Percentiles rank a stretch among this genome's conserved stretches.
phyloP scores from a whole-genome alignment of 345 rosid genomes.

The Salix dunnii region DNA sequence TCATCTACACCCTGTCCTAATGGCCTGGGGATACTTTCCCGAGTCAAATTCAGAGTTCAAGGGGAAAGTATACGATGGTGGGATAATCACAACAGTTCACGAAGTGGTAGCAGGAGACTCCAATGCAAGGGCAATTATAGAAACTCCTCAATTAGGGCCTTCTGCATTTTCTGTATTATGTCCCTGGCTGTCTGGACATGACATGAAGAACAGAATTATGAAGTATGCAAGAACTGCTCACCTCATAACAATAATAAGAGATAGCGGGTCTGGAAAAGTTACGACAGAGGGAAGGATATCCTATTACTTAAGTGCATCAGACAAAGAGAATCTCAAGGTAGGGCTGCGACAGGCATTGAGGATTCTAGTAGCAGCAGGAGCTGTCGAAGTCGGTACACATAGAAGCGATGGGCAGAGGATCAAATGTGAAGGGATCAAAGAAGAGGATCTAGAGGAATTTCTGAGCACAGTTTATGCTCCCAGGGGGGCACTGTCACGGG shows the following conservation, averaged over 20 bases:
- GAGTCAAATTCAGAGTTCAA: conserved; percentile 45
- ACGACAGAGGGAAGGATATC: conserved; percentile 41
- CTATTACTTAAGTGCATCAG: conserved; percentile 29
- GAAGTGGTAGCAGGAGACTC: conserved; percentile 19
- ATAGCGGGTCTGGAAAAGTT: conserved; percentile 45
- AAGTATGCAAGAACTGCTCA: conserved; percentile 57
- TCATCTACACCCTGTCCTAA: conserved; percentile 72
- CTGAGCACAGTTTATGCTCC: conserved; percentile 35
- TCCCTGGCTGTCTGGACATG: conserved; percentile 66
- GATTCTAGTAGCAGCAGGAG: conserved; percentile 67
- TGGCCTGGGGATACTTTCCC: conserved; percentile 96
- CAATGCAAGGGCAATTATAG: conserved; percentile 45
- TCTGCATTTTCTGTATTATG: conserved; percentile 31
- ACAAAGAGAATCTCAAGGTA: conserved; percentile 39
- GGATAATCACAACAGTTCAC: conserved; percentile 54
- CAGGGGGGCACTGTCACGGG: conserved; percentile 34
- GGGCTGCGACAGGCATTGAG: conserved; percentile 49
- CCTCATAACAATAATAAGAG: conserved; percentile 42
- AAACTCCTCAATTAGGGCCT: conserved; percentile 57
- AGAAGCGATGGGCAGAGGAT: conserved; percentile 59
- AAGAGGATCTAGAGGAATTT: conserved; percentile 44
- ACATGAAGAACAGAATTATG: conserved; percentile 45
- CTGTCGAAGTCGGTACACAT: conserved; percentile 61
- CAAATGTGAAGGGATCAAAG: conserved; percentile 37
- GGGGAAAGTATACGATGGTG: conserved; percentile 57